A percentile compares a stretch with the other conserved stretches of the same genome.
phyloP scores from a whole-genome alignment of 345 rosid genomes.

The Luvunga scandens region DNA sequence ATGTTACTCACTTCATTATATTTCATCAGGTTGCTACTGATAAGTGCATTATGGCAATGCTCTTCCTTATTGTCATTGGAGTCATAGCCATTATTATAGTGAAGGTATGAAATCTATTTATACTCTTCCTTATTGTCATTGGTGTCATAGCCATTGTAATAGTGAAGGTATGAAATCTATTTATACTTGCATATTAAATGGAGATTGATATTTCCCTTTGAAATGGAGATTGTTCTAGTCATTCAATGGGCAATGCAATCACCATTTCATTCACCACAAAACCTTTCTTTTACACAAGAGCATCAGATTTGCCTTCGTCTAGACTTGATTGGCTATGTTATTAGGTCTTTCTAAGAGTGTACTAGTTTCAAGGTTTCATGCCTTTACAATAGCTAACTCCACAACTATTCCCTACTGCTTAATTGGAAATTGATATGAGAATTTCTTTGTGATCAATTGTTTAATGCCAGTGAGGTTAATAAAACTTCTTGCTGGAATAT shows the following conservation, averaged over 20 bases:
- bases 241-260: neutral
- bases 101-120: slow-evolving; percentile 68
- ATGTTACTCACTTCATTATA: neutral
- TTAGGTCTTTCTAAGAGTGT: neutral
- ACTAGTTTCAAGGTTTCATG: neutral
- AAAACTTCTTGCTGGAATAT: no score
- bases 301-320: neutral
- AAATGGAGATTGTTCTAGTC: neutral
- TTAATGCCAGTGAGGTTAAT: neutral
- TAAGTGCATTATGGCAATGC: slow-evolving; percentile 80
- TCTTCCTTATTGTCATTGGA: slow-evolving; percentile 78
- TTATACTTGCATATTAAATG: neutral
- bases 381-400: neutral
- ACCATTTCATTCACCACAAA: neutral
- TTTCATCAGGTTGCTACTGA: slow-evolving; percentile 85
- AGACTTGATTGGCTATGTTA: neutral
- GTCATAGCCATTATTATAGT: slow-evolving; percentile 84
- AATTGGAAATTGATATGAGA: neutral
- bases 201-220: neutral
- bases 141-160: slow-evolving; percentile 87
- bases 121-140: slow-evolving; percentile 73
- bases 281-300: neutral
- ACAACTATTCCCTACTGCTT: neutral
- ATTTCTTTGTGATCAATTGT: neutral
- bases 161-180: slow-evolving; percentile 58